Conservation (phyloP, 192 early-diverging fungal species). For the Oehlia diaphana region DNA sequence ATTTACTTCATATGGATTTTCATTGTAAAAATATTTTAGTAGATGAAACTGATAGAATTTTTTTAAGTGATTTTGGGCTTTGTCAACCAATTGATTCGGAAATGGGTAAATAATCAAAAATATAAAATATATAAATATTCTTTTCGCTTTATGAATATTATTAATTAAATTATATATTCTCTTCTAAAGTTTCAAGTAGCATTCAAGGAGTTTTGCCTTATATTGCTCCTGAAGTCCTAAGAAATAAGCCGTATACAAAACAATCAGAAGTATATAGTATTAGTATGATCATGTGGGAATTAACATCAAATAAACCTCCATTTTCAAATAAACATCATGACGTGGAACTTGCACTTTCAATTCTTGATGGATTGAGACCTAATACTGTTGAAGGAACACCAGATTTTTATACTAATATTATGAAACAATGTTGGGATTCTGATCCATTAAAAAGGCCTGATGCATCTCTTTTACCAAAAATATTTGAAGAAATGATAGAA, state of each 20-base stretch:
- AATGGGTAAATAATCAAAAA: conserved; percentile 20
- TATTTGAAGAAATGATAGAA: not conserved
- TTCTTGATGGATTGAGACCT: conserved; percentile 8
- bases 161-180: not conserved
- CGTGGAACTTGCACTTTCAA: not conserved
- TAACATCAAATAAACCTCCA: conserved; percentile 38
- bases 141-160: not conserved
- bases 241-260: conserved; percentile 31
- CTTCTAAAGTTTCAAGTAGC: not conserved
- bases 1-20: not conserved
- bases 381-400: not conserved
- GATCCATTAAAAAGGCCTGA: conserved; percentile 16
- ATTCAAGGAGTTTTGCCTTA: conserved; percentile 43
- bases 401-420: not conserved
- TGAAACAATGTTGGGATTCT: conserved; percentile 14
- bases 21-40: conserved; percentile 16
- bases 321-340: conserved; percentile 9
- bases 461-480: conserved; percentile 39
- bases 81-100: conserved; percentile 35
- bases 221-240: conserved; percentile 40
- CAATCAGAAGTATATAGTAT: conserved; percentile 43
- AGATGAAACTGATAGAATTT: not conserved
- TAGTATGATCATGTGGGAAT: conserved; percentile 47
- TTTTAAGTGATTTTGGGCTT: conserved; percentile 39
- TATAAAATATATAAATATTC: not conserved